Conservation (phyloP, 148 eudicot species). For the Fagopyrum esculentum region DNA sequence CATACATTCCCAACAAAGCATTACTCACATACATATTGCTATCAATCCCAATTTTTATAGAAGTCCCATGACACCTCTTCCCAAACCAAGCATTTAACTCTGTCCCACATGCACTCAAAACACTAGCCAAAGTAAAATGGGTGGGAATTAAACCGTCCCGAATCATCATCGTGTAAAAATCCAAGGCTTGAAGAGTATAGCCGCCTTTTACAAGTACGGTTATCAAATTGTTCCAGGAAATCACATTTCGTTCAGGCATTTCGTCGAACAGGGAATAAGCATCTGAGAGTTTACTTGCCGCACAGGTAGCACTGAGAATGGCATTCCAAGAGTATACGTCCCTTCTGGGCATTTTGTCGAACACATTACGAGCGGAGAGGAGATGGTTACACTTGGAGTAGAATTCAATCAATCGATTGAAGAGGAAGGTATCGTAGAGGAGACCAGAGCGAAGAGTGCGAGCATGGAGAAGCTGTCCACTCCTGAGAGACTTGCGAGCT, state of each 20-base stretch:
- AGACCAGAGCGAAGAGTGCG: slow-evolving; percentile 40
- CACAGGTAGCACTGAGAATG: slow-evolving; percentile 45
- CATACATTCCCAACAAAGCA: slow-evolving; percentile 70
- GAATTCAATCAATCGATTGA: slow-evolving; percentile 57
- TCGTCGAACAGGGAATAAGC: slow-evolving; percentile 43
- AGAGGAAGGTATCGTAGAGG: slow-evolving; percentile 37
- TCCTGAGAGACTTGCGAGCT: slow-evolving; percentile 34
- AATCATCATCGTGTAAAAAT: slow-evolving; percentile 37
- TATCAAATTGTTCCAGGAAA: slow-evolving; percentile 73
- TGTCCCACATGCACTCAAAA: slow-evolving; percentile 67
- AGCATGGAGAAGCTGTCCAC: slow-evolving; percentile 59
- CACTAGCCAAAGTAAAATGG: slow-evolving; percentile 64
- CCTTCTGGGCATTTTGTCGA: slow-evolving; percentile 42
- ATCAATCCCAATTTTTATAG: slow-evolving; percentile 48
- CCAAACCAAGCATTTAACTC: slow-evolving; percentile 37
- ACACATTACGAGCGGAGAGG: slow-evolving; percentile 38
- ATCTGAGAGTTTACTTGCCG: slow-evolving; percentile 22
- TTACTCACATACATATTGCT: slow-evolving; percentile 61
- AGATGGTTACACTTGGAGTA: slow-evolving; percentile 48
- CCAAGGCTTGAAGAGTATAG: slow-evolving; percentile 38
- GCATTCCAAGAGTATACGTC: slow-evolving; percentile 64
- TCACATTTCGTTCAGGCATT: slow-evolving; percentile 59
- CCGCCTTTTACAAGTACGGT: slow-evolving; percentile 41
- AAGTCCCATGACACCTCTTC: slow-evolving; percentile 47
- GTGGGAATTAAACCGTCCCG: slow-evolving; percentile 54